Conservation (phyloP, 176 grass and related monocot genomes). For the Carex pumila region DNA sequence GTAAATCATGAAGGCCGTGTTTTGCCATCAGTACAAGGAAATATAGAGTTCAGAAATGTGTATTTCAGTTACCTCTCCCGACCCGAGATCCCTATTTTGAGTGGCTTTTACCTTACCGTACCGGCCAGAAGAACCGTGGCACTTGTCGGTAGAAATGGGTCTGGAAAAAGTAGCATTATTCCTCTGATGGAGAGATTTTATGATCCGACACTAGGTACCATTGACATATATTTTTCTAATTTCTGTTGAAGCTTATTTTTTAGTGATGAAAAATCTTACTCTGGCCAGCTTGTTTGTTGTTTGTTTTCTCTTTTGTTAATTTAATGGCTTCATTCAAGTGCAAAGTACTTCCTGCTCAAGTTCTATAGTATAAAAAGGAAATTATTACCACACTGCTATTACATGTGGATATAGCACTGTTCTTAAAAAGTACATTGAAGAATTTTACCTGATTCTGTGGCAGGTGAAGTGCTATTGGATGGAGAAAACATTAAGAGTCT, state of each 20-base stretch:
- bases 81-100: slow-evolving; percentile 98
- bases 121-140: slow-evolving; percentile 97
- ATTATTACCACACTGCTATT: neutral
- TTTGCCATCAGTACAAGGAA: slow-evolving; percentile 79
- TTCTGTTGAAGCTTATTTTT: neutral
- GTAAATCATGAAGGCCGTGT: slow-evolving; percentile 78
- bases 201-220: slow-evolving; percentile 93
- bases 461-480: slow-evolving; percentile 98
- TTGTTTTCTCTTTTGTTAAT: neutral
- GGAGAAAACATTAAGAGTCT: slow-evolving; percentile 98
- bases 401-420: neutral
- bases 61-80: slow-evolving; percentile 98
- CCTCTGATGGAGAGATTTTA: slow-evolving; percentile 99
- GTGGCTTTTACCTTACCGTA: slow-evolving; percentile 94
- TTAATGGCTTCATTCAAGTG: neutral
- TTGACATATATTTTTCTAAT: slow-evolving; percentile 13
- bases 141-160: slow-evolving; percentile 99
- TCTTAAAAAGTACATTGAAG: neutral
- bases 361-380: neutral
- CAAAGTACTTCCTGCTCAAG: neutral
- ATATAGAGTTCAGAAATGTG: slow-evolving; percentile 98
- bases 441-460: neutral
- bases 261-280: neutral
- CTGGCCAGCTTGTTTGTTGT: neutral
- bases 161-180: slow-evolving; percentile 99